Conservation (phyloP, 805 yeast genomes). For the Saccharomyces paradoxus region DNA sequence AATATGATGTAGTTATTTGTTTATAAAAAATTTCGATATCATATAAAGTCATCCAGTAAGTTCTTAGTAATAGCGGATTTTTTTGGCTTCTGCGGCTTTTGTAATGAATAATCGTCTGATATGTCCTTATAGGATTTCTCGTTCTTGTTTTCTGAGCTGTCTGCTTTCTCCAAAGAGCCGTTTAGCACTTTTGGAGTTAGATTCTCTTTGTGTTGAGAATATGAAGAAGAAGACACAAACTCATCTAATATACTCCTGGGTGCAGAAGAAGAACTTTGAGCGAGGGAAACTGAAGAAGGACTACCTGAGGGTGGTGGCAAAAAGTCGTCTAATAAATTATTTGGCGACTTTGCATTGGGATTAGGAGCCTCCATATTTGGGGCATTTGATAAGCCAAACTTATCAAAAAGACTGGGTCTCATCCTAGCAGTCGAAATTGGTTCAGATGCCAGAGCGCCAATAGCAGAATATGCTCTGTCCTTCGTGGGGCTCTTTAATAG, state of each 20-base stretch:
- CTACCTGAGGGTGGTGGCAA: not conserved
- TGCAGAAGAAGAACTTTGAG: not conserved
- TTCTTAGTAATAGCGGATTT: slow-evolving; percentile 17
- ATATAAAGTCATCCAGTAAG: slow-evolving; percentile 30
- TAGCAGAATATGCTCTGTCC: slow-evolving; percentile 1
- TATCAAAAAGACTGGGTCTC: slow-evolving; percentile 26
- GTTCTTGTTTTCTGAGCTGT: not conserved
- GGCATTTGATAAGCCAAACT: slow-evolving; percentile 9
- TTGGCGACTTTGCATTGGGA: slow-evolving; percentile 2
- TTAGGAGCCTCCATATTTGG: not conserved
- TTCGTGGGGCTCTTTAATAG: not conserved
- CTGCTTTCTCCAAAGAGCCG: slow-evolving; percentile 1
- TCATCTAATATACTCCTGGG: slow-evolving; percentile 6
- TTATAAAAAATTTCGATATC: slow-evolving; percentile 3
- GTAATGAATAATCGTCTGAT: slow-evolving; percentile 1
- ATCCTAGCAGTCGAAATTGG: slow-evolving; percentile 17
- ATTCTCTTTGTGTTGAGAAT: not conserved
- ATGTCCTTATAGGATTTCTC: slow-evolving; percentile 1
- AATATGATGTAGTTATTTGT: not conserved
- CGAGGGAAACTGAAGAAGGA: not conserved
- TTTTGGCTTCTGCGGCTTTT: slow-evolving; percentile 1
- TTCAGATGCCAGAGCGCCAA: slow-evolving; percentile 10
- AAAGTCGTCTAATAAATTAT: slow-evolving; percentile 15
- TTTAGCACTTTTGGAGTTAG: slow-evolving; percentile 6
- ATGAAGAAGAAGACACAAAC: not conserved